These are phyloP conservation scores for Moniliella sp. DNA, from an alignment of 1,284 basidiomycete genomes.

Conservation along the genomic window DNA sequence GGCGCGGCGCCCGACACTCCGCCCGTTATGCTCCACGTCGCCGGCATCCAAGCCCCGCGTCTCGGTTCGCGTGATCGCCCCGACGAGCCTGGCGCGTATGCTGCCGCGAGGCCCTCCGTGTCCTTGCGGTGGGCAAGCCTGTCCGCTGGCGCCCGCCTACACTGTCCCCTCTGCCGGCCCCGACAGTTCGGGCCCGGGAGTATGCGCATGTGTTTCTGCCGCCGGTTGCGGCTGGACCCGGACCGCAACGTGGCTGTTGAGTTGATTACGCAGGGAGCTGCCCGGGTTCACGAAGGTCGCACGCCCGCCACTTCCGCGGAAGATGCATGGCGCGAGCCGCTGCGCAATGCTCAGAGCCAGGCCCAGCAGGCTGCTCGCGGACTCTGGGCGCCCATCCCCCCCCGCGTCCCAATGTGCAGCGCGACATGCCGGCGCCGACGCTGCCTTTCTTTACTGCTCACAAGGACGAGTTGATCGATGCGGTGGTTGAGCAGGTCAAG, in stretches of 20 bases:
- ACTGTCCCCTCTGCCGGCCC: constrained; percentile 43
- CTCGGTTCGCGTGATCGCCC: constrained; percentile 21
- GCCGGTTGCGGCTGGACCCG: constrained; percentile 15
- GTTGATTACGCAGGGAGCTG: constrained; percentile 68
- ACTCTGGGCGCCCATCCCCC: constrained; percentile 60
- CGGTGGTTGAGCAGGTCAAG: constrained; percentile 72
- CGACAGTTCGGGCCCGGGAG: constrained; percentile 4
- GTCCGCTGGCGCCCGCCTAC: constrained; percentile 57
- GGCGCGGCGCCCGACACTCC: constrained; percentile 15
- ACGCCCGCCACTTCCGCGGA: no score
- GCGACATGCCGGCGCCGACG: constrained; percentile 71
- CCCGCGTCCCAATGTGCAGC: constrained; percentile 32
- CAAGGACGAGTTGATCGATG: constrained; percentile 71
- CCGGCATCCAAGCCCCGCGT: constrained; percentile 22
- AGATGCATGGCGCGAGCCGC: constrained; percentile 50
- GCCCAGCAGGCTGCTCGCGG: constrained; percentile 58
- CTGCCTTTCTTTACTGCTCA: constrained; percentile 69
- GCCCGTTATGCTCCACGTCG: constrained; percentile 17
- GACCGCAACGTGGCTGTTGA: constrained; percentile 42
- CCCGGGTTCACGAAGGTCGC: constrained; percentile 68
- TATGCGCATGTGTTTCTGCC: constrained; percentile 24
- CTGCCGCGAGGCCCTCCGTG: constrained; percentile 70
- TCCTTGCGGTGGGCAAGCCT: constrained; percentile 66
- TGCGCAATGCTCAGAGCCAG: constrained; percentile 51
- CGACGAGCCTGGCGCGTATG: constrained; percentile 39